Base-by-base conservation (phyloP, 2,329 filamentous ascomycete species). In the Alternaria novae-zelandiae region DNA sequence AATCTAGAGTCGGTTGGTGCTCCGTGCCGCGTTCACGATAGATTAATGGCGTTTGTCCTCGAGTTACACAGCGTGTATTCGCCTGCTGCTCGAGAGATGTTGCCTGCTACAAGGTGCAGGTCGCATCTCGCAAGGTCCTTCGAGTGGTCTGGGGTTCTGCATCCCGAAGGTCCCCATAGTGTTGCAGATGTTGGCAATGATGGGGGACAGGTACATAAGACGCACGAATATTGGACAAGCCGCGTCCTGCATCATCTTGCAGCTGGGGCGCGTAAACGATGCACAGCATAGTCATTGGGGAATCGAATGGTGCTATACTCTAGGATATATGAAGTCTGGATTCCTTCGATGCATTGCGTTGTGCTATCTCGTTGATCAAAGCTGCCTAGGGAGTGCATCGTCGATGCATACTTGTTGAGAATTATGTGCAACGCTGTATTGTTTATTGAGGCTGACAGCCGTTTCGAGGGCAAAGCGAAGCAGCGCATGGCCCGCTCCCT, bases 1-100 rank as follows among this genome's bases (percentile, higher is more conserved):
- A 54, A 30, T 54, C 26, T 47, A 28, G 44, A 13, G 25, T 26
- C 45, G 32, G 44, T 12, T 13, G 61, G 59, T 45, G 67, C 45
- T 54, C 64, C 60, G 70, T 71, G 72, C 71, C 58, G 49, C 53
- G 67, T 69, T 71, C 63, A 64, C 63, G 69, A 73, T 70, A 72
- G 68, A 72, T 73, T 61, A 50, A 43, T 20, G 21, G 30, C 41
- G 44, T 32, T 32, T 72, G 66, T 60, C 55, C 36, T 59, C 25
- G 51, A 53, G 71, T 72, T 59, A 67, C 72, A 73, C 69, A 54
- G 69, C 72, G 30, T 71, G 54, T 55, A 43, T 36, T 54, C 50
- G 54, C 32, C 60, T 47, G 64, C 49, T 63, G 58, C 66, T 67
- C 57, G 57, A 46, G 41, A 45, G 44, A 56, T 30, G 57, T 65